Evolutionary conservation across 106 monocot species (phyloP).

Genomic region (Cymbidium sinense): DNA sequence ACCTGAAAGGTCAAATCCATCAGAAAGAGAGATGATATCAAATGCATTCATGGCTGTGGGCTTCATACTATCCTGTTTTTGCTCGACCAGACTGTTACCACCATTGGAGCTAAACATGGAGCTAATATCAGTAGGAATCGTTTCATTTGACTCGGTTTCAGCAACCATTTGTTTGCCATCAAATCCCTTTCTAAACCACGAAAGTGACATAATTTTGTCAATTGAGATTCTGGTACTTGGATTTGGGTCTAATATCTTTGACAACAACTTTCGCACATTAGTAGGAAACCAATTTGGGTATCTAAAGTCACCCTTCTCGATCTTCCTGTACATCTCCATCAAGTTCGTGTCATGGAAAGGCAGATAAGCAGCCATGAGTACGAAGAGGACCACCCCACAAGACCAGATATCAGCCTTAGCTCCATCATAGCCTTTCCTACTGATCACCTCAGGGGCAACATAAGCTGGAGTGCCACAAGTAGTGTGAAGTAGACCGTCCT

Average conservation of each 20-base stretch:
- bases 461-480: constrained; percentile 70
- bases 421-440: constrained; percentile 37
- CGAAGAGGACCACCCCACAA: constrained; percentile 15
- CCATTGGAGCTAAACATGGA: constrained; percentile 3
- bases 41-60: constrained; percentile 55
- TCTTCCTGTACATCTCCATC: constrained; percentile 66
- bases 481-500: constrained; percentile 65
- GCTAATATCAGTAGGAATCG: constrained; percentile 15
- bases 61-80: constrained; percentile 17
- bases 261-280: constrained; percentile 34
- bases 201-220: constrained; percentile 31
- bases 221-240: constrained; percentile 47
- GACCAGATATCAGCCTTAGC: constrained; percentile 53
- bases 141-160: constrained; percentile 19
- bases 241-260: constrained; percentile 49
- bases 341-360: constrained; percentile 61
- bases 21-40: constrained; percentile 64
- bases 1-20: constrained; percentile 65
- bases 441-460: constrained; percentile 57
- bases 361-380: constrained; percentile 47
- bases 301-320: constrained; percentile 37
- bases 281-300: constrained; percentile 55
- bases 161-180: no score
- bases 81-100: constrained; percentile 11
- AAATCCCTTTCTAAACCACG: constrained; percentile 38